Evolutionary conservation across 257 asterid genomes (phyloP).

Genomic region (Solanum boliviense): DNA sequence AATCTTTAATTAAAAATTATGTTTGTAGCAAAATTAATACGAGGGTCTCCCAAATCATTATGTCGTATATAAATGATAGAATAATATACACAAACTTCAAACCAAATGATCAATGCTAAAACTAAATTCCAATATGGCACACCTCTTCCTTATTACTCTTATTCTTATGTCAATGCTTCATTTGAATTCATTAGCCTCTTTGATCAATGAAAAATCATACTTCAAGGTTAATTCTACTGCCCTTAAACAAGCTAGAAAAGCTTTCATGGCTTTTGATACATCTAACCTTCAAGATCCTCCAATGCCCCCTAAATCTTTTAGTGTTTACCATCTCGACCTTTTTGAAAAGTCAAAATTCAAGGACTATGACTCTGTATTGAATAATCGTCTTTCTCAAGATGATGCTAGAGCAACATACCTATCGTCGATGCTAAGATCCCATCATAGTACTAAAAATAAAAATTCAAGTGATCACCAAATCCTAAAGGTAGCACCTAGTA

Average conservation of each 20-base stretch:
- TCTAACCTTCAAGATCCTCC: background rate
- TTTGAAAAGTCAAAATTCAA: background rate
- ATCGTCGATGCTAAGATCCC: background rate
- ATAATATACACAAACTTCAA: background rate
- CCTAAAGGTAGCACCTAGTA: background rate
- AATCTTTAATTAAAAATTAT: background rate
- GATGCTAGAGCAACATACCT: background rate
- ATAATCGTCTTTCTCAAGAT: background rate
- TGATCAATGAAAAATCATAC: background rate
- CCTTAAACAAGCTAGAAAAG: background rate
- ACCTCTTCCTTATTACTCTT: background rate
- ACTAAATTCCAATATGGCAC: background rate
- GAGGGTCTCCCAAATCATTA: background rate
- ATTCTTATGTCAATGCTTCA: background rate
- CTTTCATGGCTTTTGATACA: background rate
- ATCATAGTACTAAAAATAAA: background rate
- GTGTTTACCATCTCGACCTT: background rate
- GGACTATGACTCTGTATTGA: background rate
- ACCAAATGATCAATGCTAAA: background rate
- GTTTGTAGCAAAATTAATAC: background rate
- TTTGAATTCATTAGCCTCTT: background rate
- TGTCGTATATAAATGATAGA: background rate
- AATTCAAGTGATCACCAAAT: background rate
- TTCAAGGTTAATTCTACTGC: background rate
- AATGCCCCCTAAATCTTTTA: background rate